A percentile compares a stretch with the other conserved stretches of the same genome.
These are phyloP conservation scores for Myxozyma monticola DNA, from an alignment of 805 yeast genomes.

Conservation along the genomic window DNA sequence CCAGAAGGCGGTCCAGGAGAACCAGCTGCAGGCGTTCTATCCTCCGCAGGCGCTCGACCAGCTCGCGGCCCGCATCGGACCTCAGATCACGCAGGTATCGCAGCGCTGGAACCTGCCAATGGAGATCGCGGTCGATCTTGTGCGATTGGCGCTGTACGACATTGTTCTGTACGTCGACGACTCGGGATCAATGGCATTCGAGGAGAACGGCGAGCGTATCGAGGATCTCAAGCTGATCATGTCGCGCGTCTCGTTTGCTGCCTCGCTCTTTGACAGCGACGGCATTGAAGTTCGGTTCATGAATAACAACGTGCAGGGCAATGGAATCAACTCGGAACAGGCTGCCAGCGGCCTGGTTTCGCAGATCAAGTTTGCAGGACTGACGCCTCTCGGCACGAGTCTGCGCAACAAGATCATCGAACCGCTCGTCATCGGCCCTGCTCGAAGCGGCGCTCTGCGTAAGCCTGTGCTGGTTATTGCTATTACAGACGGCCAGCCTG, in stretches of 20 bases:
- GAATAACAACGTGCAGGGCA: conserved; percentile 34
- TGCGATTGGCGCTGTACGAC: conserved; percentile 37
- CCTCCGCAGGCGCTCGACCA: conserved; percentile 37
- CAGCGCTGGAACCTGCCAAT: conserved; percentile 35
- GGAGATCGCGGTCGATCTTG: conserved; percentile 36
- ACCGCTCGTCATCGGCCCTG: conserved; percentile 35
- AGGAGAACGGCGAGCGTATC: conserved; percentile 38
- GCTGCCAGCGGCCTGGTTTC: conserved; percentile 30
- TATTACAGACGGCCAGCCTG: conserved; percentile 40
- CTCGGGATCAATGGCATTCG: conserved; percentile 40
- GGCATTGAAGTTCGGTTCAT: conserved; percentile 39
- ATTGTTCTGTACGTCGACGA: conserved; percentile 38
- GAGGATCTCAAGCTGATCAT: conserved; percentile 37
- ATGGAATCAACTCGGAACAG: conserved; percentile 32
- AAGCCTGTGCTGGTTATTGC: conserved; percentile 38
- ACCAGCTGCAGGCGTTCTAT: conserved; percentile 34
- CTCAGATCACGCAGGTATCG: conserved; percentile 29
- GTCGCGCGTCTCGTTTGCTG: conserved; percentile 34
- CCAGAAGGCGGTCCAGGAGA: conserved; percentile 34
- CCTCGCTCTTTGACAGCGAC: conserved; percentile 36
- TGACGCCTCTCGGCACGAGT: conserved; percentile 37
- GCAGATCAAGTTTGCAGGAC: conserved; percentile 34
- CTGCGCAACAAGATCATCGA: conserved; percentile 34
- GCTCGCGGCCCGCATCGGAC: conserved; percentile 31
- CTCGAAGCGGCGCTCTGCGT: conserved; percentile 28